Percentiles rank a stretch among this genome's conserved stretches.
Conservation (phyloP, 1,284 basidiomycete species). For the Cerrena zonata region DNA sequence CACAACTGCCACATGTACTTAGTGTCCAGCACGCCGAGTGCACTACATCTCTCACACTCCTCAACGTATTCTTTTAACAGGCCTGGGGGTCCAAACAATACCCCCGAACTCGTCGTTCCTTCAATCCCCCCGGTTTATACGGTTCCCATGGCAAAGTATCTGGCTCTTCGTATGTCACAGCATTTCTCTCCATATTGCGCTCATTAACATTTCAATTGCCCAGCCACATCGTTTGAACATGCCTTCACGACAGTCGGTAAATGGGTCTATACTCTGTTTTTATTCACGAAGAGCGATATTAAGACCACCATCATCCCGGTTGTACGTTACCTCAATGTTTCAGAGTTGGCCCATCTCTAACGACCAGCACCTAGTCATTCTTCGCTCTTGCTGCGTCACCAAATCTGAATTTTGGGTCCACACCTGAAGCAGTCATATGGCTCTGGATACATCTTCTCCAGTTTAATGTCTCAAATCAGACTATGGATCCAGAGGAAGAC, state of each 20-base stretch:
- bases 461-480: constrained; percentile 39
- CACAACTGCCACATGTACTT: too few relatives aligned
- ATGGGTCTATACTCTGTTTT: constrained; percentile 15
- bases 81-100: neutral
- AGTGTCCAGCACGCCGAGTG: too few relatives aligned
- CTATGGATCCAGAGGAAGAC: constrained; percentile 34
- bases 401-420: constrained; percentile 10
- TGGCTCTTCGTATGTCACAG: neutral
- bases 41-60: neutral
- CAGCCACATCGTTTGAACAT: neutral
- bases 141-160: neutral
- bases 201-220: neutral
- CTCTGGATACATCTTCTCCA: constrained; percentile 41
- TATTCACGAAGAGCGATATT: constrained; percentile 34
- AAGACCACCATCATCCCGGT: constrained; percentile 35
- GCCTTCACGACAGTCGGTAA: neutral
- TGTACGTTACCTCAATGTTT: too few relatives aligned
- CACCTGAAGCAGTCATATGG: constrained; percentile 29
- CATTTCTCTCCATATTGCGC: neutral
- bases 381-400: constrained; percentile 30
- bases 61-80: neutral
- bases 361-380: constrained; percentile 25
- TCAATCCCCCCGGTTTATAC: neutral
- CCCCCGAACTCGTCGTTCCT: neutral
- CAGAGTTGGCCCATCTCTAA: too few relatives aligned